A percentile compares a stretch with the other conserved stretches of the same genome.
Evolutionary conservation across 208 protist genomes (phyloP).

Genomic region (Trypanosoma melophagium): DNA sequence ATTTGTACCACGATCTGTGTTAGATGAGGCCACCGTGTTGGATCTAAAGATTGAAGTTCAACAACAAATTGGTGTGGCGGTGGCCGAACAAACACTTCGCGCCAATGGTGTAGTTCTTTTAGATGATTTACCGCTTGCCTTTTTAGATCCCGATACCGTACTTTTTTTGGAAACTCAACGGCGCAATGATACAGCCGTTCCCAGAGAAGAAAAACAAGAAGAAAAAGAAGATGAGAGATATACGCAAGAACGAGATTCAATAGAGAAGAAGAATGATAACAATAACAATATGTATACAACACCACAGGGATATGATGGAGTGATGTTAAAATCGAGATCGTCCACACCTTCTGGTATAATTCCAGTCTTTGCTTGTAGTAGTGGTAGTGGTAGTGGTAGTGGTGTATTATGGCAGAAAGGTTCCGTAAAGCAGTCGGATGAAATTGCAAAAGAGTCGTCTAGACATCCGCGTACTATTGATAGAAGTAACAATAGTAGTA

Average conservation of each 20-base stretch:
- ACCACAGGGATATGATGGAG: too few relatives aligned
- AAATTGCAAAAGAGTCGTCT: too few relatives aligned
- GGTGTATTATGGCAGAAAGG: too few relatives aligned
- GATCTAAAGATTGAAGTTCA: slow-evolving; percentile 56
- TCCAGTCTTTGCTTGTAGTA: too few relatives aligned
- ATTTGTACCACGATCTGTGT: slow-evolving; percentile 11
- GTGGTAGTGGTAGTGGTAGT: too few relatives aligned
- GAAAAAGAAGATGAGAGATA: background rate
- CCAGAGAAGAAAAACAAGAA: background rate
- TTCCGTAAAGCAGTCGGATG: too few relatives aligned
- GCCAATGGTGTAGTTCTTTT: slow-evolving; percentile 40
- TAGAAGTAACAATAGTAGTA: background rate
- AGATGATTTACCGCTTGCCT: slow-evolving; percentile 45
- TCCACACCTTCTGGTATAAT: too few relatives aligned
- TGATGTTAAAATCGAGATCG: too few relatives aligned
- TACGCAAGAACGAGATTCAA: too few relatives aligned
- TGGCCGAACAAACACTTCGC: slow-evolving; percentile 27
- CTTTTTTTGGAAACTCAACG: slow-evolving; percentile 25
- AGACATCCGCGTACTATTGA: background rate
- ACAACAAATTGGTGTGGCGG: slow-evolving; percentile 35
- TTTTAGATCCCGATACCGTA: slow-evolving; percentile 25
- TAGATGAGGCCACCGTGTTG: slow-evolving; percentile 31
- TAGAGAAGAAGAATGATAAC: too few relatives aligned
- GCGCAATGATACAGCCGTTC: too few relatives aligned
- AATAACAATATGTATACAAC: too few relatives aligned